Evolutionary conservation across 805 yeast species (phyloP).

Genomic region (Barnettozyma botsteinii): DNA sequence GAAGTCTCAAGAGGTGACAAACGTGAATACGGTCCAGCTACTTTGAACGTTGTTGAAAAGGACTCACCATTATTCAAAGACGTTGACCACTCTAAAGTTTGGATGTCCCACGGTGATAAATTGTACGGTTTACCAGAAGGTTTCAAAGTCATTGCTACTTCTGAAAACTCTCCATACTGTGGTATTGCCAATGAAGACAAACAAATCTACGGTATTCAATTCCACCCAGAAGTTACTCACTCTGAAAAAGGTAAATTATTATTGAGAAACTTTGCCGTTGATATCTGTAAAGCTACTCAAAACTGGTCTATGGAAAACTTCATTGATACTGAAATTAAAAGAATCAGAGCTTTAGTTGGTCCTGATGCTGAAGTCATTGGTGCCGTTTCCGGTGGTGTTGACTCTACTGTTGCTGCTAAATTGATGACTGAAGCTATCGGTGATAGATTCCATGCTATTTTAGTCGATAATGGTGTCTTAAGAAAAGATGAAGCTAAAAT

Average conservation of each 20-base stretch:
- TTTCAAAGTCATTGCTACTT: slow-evolving; percentile 81
- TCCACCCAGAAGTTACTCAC: slow-evolving; percentile 99
- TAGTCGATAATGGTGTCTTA: slow-evolving; percentile 97
- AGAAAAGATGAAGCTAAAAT: slow-evolving; percentile 86
- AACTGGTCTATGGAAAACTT: slow-evolving; percentile 99
- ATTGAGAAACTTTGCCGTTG: slow-evolving; percentile 88
- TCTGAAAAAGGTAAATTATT: slow-evolving; percentile 84
- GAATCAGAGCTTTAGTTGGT: slow-evolving; percentile 88
- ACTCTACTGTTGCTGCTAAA: slow-evolving; percentile 98
- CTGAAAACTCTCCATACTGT: slow-evolving; percentile 93
- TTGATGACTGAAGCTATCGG: slow-evolving; percentile 98
- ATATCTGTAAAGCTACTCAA: slow-evolving; percentile 78
- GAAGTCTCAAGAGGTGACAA: slow-evolving; percentile 91
- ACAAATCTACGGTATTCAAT: slow-evolving; percentile 89
- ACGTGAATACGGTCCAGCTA: slow-evolving; percentile 97
- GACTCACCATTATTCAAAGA: slow-evolving; percentile 73
- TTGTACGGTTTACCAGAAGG: slow-evolving; percentile 85
- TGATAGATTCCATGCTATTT: slow-evolving; percentile 95
- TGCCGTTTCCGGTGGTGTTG: slow-evolving; percentile 99
- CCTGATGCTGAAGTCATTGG: slow-evolving; percentile 98
- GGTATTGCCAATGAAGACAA: slow-evolving; percentile 77
- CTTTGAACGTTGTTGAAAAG: slow-evolving; percentile 66
- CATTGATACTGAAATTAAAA: slow-evolving; percentile 90
- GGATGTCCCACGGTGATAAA: slow-evolving; percentile 99
- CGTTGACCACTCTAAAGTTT: slow-evolving; percentile 90